These are phyloP conservation scores for Ilex aquifolium DNA, from an alignment of 257 asterid genomes.

Conservation along the genomic window DNA sequence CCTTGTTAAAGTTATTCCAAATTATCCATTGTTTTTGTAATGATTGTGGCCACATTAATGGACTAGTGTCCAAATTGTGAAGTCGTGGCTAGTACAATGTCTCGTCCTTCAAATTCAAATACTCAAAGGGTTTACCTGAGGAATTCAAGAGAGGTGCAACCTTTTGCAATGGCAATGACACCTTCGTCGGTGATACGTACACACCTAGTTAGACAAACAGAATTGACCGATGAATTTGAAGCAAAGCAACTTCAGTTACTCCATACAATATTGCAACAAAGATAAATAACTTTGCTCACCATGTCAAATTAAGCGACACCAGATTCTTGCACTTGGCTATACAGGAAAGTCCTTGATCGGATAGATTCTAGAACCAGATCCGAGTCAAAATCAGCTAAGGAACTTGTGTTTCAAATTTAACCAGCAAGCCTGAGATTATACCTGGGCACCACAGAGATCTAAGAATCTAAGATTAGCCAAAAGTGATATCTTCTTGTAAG, in stretches of 20 bases:
- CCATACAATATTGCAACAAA: not conserved
- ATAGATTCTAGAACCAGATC: constrained; percentile 56
- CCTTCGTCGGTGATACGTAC: constrained; percentile 70
- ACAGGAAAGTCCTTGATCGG: constrained; percentile 75
- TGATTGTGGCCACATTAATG: too few relatives aligned
- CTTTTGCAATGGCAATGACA: constrained; percentile 64
- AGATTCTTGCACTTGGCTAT: constrained; percentile 76
- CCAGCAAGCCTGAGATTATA: constrained; percentile 17
- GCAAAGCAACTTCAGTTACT: not conserved
- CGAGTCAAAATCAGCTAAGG: constrained; percentile 14
- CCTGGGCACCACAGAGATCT: constrained; percentile 99
- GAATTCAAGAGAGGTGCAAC: constrained; percentile 73
- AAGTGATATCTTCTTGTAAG: constrained; percentile 65
- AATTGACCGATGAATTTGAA: not conserved
- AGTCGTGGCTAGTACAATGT: too few relatives aligned
- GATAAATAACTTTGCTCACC: constrained; percentile 42
- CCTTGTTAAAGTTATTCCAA: too few relatives aligned
- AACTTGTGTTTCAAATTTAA: not conserved
- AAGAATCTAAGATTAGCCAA: constrained; percentile 54
- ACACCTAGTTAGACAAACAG: constrained; percentile 53
- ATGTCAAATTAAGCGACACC: constrained; percentile 64
- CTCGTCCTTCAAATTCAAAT: not conserved
- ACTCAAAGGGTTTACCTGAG: constrained; percentile 45
- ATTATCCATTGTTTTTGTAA: too few relatives aligned
- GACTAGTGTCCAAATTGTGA: too few relatives aligned